Base-by-base conservation (phyloP, 2,329 filamentous ascomycete species). In the Akanthomyces uredinophilus region DNA sequence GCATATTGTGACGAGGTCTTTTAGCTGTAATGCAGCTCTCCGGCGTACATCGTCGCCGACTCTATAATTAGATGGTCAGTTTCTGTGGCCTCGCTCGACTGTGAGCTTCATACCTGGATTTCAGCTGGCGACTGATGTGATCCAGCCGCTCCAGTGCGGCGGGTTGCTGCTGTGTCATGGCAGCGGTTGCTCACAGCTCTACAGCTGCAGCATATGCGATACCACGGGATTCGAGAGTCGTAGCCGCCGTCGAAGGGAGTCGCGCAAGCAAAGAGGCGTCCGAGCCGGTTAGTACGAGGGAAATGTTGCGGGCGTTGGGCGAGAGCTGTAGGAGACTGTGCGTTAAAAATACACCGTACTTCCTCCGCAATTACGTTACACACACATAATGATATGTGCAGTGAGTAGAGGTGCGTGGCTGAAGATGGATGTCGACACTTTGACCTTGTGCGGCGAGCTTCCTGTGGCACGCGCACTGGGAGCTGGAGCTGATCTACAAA, bases 111-210 rank as follows among this genome's bases (percentile, higher is more conserved):
- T 56, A 86, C 83, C 81, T 82, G 64, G 83, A 84, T 67, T 79
- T 81, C 39, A 86, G 75, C 65, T 84, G 83, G 65, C 81, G 80
- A 16, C 80, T 78, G 64, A 85, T 78, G 60, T 77, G 75, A 61
- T 86, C 83, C 60, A 85, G 79, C 66, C 78, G 79, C 73, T 83
- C 81, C 62, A 85, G 75, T 67, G 83, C 81, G 70, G 83, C 75
- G 69, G 81, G 78, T 67, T 81, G 77, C 70, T 80, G 80, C 68
- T 75, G 74, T 68, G 75, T 73, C 75, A 77, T 77, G 63, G 58
- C 73, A 68, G 67, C 70, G 20, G 24, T 4, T 22, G 18, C 22
- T 49, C 8, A 50, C 20, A 41, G 43, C 46, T 10, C 4, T 14
- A 10, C 7, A 55, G 51, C 59, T 41, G 27, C 35, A 46, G 18